These are phyloP conservation scores for Ogataea henricii DNA, from an alignment of 805 yeast species.

Conservation along the genomic window DNA sequence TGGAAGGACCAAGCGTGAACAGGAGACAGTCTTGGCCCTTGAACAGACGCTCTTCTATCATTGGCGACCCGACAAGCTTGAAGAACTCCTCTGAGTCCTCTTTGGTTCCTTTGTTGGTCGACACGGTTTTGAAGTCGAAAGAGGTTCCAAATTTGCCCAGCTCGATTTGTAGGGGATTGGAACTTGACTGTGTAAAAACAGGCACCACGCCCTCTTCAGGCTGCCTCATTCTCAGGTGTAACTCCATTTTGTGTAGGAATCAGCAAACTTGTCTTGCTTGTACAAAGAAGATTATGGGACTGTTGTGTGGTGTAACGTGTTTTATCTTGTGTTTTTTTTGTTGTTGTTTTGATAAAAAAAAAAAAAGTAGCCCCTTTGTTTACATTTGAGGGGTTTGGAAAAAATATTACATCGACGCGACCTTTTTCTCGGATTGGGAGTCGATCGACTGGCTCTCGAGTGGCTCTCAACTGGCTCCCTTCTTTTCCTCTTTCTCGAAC, in stretches of 20 bases:
- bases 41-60: slow-evolving; percentile 33
- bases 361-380: no score
- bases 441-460: neutral
- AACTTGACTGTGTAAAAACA: slow-evolving; percentile 19
- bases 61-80: slow-evolving; percentile 34
- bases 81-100: slow-evolving; percentile 39
- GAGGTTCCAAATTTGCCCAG: slow-evolving; percentile 28
- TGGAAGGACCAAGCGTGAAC: slow-evolving; percentile 56
- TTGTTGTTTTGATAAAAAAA: neutral
- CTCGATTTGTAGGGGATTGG: slow-evolving; percentile 25
- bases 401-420: no score
- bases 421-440: neutral
- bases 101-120: slow-evolving; percentile 33
- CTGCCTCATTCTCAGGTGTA: slow-evolving; percentile 41
- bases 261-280: no score
- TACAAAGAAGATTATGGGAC: neutral
- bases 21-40: slow-evolving; percentile 43
- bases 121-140: slow-evolving; percentile 29
- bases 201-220: slow-evolving; percentile 21
- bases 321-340: slow-evolving; percentile 1
- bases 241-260: slow-evolving; percentile 26
- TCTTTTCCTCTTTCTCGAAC: no score
- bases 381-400: neutral
- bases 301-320: neutral
- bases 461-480: no score